These are phyloP conservation scores for Bombardia bombarda DNA, from an alignment of 495 filamentous ascomycete species.

Conservation along the genomic window DNA sequence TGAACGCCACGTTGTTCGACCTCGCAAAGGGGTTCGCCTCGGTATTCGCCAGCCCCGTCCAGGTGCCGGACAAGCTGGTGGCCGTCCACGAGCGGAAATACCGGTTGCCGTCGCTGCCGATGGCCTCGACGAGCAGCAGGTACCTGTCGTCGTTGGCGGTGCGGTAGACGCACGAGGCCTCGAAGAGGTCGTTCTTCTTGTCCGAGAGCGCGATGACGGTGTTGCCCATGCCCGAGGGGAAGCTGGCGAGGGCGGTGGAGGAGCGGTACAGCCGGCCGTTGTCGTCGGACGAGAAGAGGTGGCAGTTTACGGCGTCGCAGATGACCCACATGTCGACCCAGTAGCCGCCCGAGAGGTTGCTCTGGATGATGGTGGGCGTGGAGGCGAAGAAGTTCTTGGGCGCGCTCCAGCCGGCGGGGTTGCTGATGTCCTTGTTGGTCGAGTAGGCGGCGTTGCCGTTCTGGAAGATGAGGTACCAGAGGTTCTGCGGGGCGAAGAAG, in stretches of 20 bases:
- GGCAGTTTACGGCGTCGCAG: constrained; percentile 13
- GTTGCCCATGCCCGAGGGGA: constrained; percentile 15
- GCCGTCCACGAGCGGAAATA: constrained; percentile 20
- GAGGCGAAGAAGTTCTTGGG: constrained; percentile 15
- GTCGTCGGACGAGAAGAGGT: constrained; percentile 20
- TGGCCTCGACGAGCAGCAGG: constrained; percentile 17
- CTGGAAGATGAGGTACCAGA: constrained; percentile 23
- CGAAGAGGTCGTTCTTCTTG: constrained; percentile 8
- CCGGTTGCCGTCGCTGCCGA: constrained; percentile 8
- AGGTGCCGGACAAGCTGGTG: constrained; percentile 7
- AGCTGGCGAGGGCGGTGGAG: constrained; percentile 8
- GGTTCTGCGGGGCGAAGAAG: constrained; percentile 16
- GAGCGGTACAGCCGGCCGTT: constrained; percentile 22
- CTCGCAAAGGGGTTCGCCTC: constrained; percentile 18
- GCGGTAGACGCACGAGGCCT: constrained; percentile 16
- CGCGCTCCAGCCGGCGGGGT: constrained; percentile 19
- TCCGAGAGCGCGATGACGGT: constrained; percentile 15
- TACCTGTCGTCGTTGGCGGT: constrained; percentile 9
- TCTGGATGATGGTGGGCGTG: constrained; percentile 10
- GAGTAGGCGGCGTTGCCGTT: constrained; percentile 23
- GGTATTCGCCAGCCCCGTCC: constrained; percentile 12
- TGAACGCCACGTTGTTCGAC: constrained; percentile 16
- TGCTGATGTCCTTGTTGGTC: constrained; percentile 18
- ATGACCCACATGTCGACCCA: constrained; percentile 27
- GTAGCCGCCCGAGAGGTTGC: constrained; percentile 15